phyloP scores from a whole-genome alignment of 305 asterid genomes.

The Fraxinus floribunda region DNA sequence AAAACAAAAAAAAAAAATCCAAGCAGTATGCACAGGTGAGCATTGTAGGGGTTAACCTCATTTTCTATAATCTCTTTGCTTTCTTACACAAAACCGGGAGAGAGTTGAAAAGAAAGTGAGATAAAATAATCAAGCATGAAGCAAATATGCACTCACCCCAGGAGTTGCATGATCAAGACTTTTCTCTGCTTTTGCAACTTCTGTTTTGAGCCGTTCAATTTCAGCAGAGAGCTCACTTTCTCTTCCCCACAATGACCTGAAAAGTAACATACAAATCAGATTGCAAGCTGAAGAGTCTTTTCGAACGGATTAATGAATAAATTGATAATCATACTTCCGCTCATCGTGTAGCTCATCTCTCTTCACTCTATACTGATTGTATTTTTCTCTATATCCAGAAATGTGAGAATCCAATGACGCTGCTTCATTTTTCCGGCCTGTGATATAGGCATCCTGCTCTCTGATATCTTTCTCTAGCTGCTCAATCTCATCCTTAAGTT shows the following conservation, averaged over 20 bases:
- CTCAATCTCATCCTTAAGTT: conserved; percentile 74
- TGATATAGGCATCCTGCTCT: conserved; percentile 61
- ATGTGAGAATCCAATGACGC: conserved; percentile 56
- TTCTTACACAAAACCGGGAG: background rate
- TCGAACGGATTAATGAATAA: conserved; percentile 11
- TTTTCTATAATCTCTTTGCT: background rate
- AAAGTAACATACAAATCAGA: conserved; percentile 25
- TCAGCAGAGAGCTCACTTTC: conserved; percentile 77
- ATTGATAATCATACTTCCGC: conserved; percentile 64
- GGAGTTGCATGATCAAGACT: conserved; percentile 97
- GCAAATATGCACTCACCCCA: conserved; percentile 63
- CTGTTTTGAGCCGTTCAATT: conserved; percentile 77
- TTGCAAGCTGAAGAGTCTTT: conserved; percentile 14
- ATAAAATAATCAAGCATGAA: background rate
- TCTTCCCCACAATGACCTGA: conserved; percentile 82
- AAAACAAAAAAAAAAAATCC: background rate
- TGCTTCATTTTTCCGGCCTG: conserved; percentile 65
- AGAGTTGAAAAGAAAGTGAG: background rate
- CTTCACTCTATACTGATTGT: conserved; percentile 58
- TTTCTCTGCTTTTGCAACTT: conserved; percentile 89
- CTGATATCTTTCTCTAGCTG: conserved; percentile 67
- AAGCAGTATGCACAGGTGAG: background rate
- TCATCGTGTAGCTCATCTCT: conserved; percentile 80
- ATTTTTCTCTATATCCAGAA: conserved; percentile 74
- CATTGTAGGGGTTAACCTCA: background rate